Evolutionary conservation across 768 basidiomycete species (phyloP).

Genomic region (Leucosporidium yakuticum): DNA sequence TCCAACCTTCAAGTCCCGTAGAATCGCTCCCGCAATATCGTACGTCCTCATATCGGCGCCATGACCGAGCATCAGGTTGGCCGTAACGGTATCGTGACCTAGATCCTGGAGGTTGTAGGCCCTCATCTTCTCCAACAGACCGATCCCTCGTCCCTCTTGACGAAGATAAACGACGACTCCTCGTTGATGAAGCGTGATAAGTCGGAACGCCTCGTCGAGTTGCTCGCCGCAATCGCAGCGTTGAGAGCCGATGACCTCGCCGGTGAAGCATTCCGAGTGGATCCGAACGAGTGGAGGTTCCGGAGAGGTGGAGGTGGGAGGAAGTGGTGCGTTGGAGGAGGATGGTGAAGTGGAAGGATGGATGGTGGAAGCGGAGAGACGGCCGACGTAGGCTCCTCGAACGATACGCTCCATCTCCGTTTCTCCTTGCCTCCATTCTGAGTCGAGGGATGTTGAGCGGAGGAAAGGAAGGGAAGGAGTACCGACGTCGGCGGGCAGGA

Average conservation of each 20-base stretch:
- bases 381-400: constrained; percentile 87
- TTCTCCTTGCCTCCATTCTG: constrained; percentile 74
- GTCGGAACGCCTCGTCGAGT: constrained; percentile 90
- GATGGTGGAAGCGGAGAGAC: constrained; percentile 56
- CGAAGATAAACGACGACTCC: constrained; percentile 92
- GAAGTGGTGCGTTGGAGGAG: background rate
- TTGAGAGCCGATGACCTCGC: constrained; percentile 94
- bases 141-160: constrained; percentile 96
- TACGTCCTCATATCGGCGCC: constrained; percentile 90
- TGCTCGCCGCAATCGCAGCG: constrained; percentile 99
- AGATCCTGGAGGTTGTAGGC: constrained; percentile 98
- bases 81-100: constrained; percentile 97
- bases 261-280: constrained; percentile 98
- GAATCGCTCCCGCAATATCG: constrained; percentile 80
- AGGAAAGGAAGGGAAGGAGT: constrained; percentile 47
- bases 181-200: constrained; percentile 66
- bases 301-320: constrained; percentile 17
- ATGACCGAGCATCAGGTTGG: constrained; percentile 91
- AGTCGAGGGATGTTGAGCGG: constrained; percentile 72
- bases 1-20: constrained; percentile 73
- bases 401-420: constrained; percentile 89
- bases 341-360: constrained; percentile 42
- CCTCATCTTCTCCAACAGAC: constrained; percentile 85
- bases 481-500: constrained; percentile 1
- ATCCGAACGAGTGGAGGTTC: constrained; percentile 80